Conservation (phyloP, 306 rosid genomes). For the Cicer bijugum region DNA sequence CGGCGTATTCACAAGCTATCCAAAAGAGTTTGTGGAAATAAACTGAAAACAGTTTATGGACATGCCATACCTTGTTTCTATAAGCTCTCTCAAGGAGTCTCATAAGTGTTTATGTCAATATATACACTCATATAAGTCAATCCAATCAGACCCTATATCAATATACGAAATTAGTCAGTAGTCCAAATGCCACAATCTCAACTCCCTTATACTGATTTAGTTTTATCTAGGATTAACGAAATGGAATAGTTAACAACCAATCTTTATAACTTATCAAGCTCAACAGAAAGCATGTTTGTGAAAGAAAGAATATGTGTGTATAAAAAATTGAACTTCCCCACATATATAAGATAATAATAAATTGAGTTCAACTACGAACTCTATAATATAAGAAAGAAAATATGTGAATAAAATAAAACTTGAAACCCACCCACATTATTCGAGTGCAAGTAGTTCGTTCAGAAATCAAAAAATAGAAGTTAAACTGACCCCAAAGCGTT, state of each 20-base stretch:
- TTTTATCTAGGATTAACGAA: slow-evolving; percentile 8
- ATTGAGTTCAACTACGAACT: background rate
- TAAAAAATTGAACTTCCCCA: no score
- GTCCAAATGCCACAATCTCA: slow-evolving; percentile 16
- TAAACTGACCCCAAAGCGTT: slow-evolving; percentile 78
- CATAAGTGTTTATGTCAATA: no score
- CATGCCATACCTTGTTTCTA: no score
- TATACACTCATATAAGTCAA: no score
- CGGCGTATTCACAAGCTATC: no score
- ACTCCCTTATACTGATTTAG: background rate
- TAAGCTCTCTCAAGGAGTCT: no score
- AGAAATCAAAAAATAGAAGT: background rate
- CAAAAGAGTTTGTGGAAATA: no score
- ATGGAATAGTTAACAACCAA: slow-evolving; percentile 12
- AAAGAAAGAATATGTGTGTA: background rate
- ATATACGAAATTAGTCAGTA: background rate
- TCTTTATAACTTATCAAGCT: background rate
- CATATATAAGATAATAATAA: background rate
- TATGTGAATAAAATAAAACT: no score
- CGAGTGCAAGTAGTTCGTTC: no score
- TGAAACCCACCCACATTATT: no score
- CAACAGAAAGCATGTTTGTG: background rate
- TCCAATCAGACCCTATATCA: background rate
- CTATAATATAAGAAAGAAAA: background rate
- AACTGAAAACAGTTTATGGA: no score